Base-by-base conservation (phyloP, 345 rosid genomes). In the Eucalyptus tenuipes region DNA sequence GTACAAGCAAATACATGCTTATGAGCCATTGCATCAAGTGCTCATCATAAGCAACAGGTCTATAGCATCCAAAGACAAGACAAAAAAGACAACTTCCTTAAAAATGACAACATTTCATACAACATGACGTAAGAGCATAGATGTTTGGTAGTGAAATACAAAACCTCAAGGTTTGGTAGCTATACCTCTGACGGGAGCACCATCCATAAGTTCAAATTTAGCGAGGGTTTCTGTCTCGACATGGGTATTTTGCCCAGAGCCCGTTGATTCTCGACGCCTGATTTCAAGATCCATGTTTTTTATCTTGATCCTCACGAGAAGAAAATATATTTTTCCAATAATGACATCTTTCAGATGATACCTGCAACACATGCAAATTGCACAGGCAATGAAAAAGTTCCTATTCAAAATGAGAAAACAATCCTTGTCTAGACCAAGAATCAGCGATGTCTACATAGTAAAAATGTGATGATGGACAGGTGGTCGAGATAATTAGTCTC, bases 271-370 rank as follows among this genome's bases (percentile, higher is more conserved):
- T 64, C 99, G 94, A 84, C 99, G 95, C 87, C 99, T 93, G 89
- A 98, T 98, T 96, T 98, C 99, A 87, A 98, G 99, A 89, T 98
- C 99, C 99, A 98, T 98, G 89, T 96, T 97, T 93, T 98, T 98
- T 91, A 98, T 96, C 95, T 96, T 98, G 94, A 98, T 98, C 93
- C 99, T 96, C 86, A 98, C 99, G 37, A 98, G 98, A 40, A 98
- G 99, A 93, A 98, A 98, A 88, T 97, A 98, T 90, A 98, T 98
- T 92, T 98, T 98, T 89, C 99, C 99, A 85, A 98, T 94, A 86
- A 98, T 98, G 88, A 98, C 97, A 85, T 98, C 99, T 92, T 98
- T 98, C 90, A 96, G 92, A 92, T 98, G 99, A 90, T 97, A 98
- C 96, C 99, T 97, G 94, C 87, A 92, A 80, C 66, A 79, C 64